Percentiles rank a stretch among this genome's conserved stretches.
phyloP scores from a whole-genome alignment of 768 basidiomycete genomes.

The Tubosaeta sp. region DNA sequence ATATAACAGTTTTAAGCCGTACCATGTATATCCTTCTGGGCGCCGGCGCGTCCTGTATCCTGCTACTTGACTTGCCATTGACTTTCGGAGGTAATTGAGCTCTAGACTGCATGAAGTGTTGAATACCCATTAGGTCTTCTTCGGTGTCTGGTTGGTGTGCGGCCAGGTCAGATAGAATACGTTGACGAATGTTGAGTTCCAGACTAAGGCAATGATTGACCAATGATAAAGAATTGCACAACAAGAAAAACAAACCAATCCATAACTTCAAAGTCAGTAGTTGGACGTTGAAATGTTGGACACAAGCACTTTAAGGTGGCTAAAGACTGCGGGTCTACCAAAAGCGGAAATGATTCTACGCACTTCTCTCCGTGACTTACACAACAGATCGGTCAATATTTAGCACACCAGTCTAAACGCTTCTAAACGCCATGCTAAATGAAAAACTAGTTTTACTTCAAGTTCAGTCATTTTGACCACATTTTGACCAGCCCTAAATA shows the following conservation, averaged over 20 bases:
- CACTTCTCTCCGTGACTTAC: too few relatives aligned
- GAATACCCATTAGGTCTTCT: slow-evolving; percentile 45
- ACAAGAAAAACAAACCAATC: slow-evolving; percentile 40
- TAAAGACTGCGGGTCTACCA: too few relatives aligned
- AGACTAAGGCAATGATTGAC: slow-evolving; percentile 40
- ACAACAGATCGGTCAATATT: too few relatives aligned
- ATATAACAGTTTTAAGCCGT: slow-evolving; percentile 13
- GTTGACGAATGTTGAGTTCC: slow-evolving; percentile 74
- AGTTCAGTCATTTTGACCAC: too few relatives aligned
- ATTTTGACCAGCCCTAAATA: too few relatives aligned
- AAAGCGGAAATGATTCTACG: slow-evolving; percentile 1
- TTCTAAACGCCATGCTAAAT: too few relatives aligned
- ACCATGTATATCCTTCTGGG: slow-evolving; percentile 54
- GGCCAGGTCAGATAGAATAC: slow-evolving; percentile 72
- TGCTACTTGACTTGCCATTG: slow-evolving; percentile 9
- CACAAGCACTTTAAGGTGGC: neutral
- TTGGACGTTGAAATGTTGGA: too few relatives aligned
- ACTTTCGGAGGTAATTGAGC: slow-evolving; percentile 42
- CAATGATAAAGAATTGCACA: neutral
- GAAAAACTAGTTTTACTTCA: too few relatives aligned
- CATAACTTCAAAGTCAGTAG: slow-evolving; percentile 29
- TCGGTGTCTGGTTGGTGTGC: slow-evolving; percentile 46
- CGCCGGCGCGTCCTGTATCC: slow-evolving; percentile 20
- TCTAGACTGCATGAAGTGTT: slow-evolving; percentile 58
- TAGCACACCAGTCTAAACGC: too few relatives aligned